Base-by-base conservation (phyloP, 352 stramenopile genomes). In the Globisporangium spiculum region DNA sequence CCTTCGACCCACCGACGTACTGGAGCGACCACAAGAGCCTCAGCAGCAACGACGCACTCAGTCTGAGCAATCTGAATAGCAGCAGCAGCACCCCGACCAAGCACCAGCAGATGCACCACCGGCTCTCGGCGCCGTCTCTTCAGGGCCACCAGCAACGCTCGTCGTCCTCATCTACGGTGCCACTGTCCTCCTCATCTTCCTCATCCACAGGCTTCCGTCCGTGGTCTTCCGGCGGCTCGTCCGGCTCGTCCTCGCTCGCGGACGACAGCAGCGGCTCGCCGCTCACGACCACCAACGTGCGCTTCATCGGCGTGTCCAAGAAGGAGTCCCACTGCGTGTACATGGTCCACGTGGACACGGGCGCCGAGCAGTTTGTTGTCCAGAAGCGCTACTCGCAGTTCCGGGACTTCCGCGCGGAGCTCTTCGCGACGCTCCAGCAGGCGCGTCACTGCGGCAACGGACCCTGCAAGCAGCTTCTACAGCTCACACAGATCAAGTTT, bases 381-480 rank as follows among this genome's bases (percentile, higher is more conserved):
- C 68, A 83, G 60, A 90, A 88, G 74, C 80, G 86, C 59, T 94
- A 74, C 74, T 92, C 83, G 46, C 79, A 94, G 60, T 89, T 92
- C 71, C 81, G 84, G 57, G 75, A 77, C 18, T 79, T 94, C 18
- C 81, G 84, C 18, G 67, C 72, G 38, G 62, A 82, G 63, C 65
- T 94, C 46, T 65, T 92, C 4, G 38, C 58, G 18, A 41, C 57
- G 24, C 50, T 82, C 20, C 53, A 77, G 18, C 36, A 60, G 5
- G 26, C 66, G 10, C 61, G 55, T 4, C 68, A 77, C 32, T 87
- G 81, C 58, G 69, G 65, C 59, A 75, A 74, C 26, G 84, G 84
- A 1, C 74, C 79, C 8, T 92, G 82, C 61, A 61, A 50, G 27
- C 71, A 81, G 22, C 72, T 90, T 7, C 18, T 65, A 24, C 72